phyloP scores from a whole-genome alignment of 202 grass and related monocot species.

The Eragrostis tef region DNA sequence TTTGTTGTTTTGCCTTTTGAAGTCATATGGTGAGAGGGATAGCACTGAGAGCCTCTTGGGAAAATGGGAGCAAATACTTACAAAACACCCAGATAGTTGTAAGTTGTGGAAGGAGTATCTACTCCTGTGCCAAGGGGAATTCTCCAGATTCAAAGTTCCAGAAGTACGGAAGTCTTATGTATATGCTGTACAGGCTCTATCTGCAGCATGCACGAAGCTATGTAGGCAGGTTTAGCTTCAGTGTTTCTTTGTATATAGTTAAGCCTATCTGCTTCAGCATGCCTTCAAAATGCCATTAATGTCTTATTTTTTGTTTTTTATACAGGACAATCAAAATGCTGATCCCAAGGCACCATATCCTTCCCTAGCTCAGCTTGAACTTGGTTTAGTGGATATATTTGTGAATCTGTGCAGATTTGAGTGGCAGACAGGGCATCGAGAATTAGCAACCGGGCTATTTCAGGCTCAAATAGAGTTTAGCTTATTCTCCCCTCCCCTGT shows the following conservation, averaged over 20 bases:
- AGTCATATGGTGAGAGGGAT: slow-evolving; percentile 82
- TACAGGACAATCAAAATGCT: slow-evolving; percentile 60
- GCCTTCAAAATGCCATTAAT: slow-evolving; percentile 16
- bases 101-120: slow-evolving; percentile 96
- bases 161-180: slow-evolving; percentile 67
- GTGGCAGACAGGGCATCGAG: slow-evolving; percentile 90
- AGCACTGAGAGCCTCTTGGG: slow-evolving; percentile 59
- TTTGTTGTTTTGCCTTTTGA: slow-evolving; percentile 79
- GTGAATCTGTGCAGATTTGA: slow-evolving; percentile 84
- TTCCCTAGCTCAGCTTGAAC: slow-evolving; percentile 75
- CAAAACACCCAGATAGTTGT: slow-evolving; percentile 71
- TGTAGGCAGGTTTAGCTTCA: slow-evolving; percentile 85
- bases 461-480: slow-evolving; percentile 94
- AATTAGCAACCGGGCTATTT: slow-evolving; percentile 91
- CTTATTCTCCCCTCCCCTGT: slow-evolving; percentile 76
- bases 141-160: slow-evolving; percentile 94
- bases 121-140: slow-evolving; percentile 86
- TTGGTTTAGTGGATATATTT: slow-evolving; percentile 91
- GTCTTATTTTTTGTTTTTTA: slow-evolving; percentile 15
- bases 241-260: slow-evolving; percentile 48
- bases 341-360: slow-evolving; percentile 48
- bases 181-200: slow-evolving; percentile 86
- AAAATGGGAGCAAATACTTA: slow-evolving; percentile 88
- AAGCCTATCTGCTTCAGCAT: slow-evolving; percentile 13
- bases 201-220: slow-evolving; percentile 77